Conservation (phyloP, 768 basidiomycete genomes). For the Leucocoprinus leucothites region DNA sequence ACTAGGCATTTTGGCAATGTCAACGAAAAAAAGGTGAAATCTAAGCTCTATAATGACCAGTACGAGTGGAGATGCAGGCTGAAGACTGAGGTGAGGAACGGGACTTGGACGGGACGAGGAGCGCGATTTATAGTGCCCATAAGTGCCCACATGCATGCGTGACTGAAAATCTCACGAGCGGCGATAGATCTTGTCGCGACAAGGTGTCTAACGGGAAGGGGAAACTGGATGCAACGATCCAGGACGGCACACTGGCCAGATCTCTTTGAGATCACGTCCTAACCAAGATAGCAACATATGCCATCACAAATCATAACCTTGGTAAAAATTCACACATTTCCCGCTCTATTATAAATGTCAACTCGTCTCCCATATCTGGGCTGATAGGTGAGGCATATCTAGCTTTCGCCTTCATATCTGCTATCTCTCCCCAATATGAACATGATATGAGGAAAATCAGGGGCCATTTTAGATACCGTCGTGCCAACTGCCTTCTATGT, state of each 20-base stretch:
- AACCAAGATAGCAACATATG: conserved; percentile 11
- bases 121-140: conserved; percentile 31
- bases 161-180: conserved; percentile 22
- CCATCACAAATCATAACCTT: conserved; percentile 11
- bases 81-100: conserved; percentile 20
- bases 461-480: conserved; percentile 21
- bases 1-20: conserved; percentile 11
- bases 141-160: conserved; percentile 22
- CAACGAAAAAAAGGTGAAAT: background rate
- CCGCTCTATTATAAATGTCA: conserved; percentile 1
- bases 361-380: conserved; percentile 7
- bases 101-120: conserved; percentile 20
- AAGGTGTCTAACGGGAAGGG: conserved; percentile 25
- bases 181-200: conserved; percentile 9
- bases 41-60: background rate
- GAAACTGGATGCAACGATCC: conserved; percentile 24
- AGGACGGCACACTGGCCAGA: conserved; percentile 24
- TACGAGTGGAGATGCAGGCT: background rate
- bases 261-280: conserved; percentile 21
- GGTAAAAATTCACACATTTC: background rate
- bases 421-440: conserved; percentile 25
- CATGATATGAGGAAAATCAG: conserved; percentile 20
- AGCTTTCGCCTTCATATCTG: conserved; percentile 16
- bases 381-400: conserved; percentile 1
- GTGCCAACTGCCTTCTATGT: conserved; percentile 19